Conservation (phyloP, 2,329 filamentous ascomycete genomes). For the Diaporthe sp. region DNA sequence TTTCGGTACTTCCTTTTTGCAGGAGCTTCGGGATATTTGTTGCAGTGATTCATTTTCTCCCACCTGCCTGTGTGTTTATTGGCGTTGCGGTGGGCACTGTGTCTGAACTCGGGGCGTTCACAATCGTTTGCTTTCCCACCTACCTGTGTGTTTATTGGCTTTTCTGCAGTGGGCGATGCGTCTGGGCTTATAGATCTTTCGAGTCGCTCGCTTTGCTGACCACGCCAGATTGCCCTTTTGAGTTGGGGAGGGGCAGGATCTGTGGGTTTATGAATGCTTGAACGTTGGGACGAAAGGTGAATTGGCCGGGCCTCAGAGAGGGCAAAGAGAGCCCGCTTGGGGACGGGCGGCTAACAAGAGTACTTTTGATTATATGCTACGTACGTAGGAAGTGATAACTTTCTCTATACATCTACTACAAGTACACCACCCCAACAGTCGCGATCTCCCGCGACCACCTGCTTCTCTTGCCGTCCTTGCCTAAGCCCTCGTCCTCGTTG, state of each 20-base stretch:
- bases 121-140: not conserved
- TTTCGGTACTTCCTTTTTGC: not conserved
- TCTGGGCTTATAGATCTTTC: not conserved
- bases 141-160: not conserved
- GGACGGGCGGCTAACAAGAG: not conserved
- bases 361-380: not conserved
- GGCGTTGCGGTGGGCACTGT: not conserved
- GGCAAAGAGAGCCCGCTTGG: not conserved
- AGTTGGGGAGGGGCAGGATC: not conserved
- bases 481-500: not conserved
- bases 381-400: too few species aligned
- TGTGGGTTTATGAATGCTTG: not conserved
- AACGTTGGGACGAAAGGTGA: not conserved
- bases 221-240: not conserved
- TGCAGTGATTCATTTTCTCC: not conserved
- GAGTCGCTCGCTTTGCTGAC: not conserved
- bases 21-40: constrained; percentile 15
- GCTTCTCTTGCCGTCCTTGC: not conserved
- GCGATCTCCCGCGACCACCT: not conserved
- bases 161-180: not conserved
- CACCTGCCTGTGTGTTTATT: not conserved
- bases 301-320: not conserved
- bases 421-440: constrained; percentile 3
- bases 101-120: not conserved
- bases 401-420: not conserved